phyloP scores from a whole-genome alignment of 2,329 filamentous ascomycete genomes.

The Clarireedia homoeocarpa region DNA sequence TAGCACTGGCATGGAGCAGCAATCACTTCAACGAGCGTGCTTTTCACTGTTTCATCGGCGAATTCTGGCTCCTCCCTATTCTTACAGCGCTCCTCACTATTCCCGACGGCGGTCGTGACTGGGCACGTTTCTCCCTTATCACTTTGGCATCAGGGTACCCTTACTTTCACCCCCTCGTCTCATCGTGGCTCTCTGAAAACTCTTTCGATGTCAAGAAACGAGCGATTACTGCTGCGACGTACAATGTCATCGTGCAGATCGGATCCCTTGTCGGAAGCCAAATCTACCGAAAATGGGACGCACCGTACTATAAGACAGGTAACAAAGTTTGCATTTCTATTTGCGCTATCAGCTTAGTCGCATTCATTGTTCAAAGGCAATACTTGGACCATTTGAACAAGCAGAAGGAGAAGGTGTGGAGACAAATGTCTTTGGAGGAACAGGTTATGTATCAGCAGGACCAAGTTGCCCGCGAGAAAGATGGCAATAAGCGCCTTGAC shows the following conservation, averaged over 20 bases:
- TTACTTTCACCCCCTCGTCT: conserved; percentile 37
- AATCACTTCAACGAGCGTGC: conserved; percentile 33
- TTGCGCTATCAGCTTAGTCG: conserved; percentile 34
- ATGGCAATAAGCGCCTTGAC: background rate
- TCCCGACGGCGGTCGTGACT: conserved; percentile 17
- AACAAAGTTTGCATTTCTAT: conserved; percentile 47
- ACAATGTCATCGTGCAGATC: conserved; percentile 47
- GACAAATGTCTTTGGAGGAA: conserved; percentile 37
- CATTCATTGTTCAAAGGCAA: conserved; percentile 37
- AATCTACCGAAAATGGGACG: conserved; percentile 38
- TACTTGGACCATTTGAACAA: conserved; percentile 41
- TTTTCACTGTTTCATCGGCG: conserved; percentile 25
- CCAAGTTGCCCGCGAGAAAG: conserved; percentile 24
- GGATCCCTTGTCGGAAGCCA: conserved; percentile 30
- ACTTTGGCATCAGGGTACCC: conserved; percentile 13
- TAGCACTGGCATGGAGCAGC: conserved; percentile 39
- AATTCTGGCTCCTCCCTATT: conserved; percentile 36
- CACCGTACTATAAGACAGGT: conserved; percentile 43
- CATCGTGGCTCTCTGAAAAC: conserved; percentile 45
- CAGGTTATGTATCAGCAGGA: conserved; percentile 39
- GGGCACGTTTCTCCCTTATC: conserved; percentile 11
- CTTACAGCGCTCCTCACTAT: conserved; percentile 16
- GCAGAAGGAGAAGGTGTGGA: conserved; percentile 41
- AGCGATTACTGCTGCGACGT: conserved; percentile 53
- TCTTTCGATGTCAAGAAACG: conserved; percentile 53